These are phyloP conservation scores for Colletotrichum sojae DNA, from an alignment of 2,329 filamentous ascomycete genomes.

Conservation along the genomic window DNA sequence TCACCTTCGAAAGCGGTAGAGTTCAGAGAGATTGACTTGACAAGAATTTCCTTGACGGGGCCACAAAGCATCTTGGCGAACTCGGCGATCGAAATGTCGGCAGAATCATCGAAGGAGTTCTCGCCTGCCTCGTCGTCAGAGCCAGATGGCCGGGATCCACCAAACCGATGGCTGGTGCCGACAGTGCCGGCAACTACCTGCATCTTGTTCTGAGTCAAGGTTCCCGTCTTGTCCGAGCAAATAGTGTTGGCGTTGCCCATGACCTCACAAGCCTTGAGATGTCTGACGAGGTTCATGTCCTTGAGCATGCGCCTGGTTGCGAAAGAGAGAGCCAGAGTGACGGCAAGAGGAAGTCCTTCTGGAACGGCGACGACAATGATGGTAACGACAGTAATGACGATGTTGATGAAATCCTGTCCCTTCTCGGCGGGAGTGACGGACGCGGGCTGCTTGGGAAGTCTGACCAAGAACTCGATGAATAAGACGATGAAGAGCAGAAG, in stretches of 20 bases:
- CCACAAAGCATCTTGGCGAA: slow-evolving; percentile 61
- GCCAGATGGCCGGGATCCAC: slow-evolving; percentile 52
- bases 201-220: slow-evolving; percentile 79
- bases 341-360: slow-evolving; percentile 82
- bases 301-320: slow-evolving; percentile 83
- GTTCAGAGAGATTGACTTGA: slow-evolving; percentile 74
- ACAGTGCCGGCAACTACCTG: slow-evolving; percentile 74
- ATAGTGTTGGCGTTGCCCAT: slow-evolving; percentile 85
- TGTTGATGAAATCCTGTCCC: slow-evolving; percentile 82
- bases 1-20: slow-evolving; percentile 85
- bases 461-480: slow-evolving; percentile 86
- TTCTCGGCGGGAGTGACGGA: slow-evolving; percentile 75
- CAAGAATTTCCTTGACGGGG: slow-evolving; percentile 66
- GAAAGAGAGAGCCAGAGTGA: slow-evolving; percentile 83
- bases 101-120: slow-evolving; percentile 47
- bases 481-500: slow-evolving; percentile 86
- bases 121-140: slow-evolving; percentile 45
- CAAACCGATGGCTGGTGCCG: slow-evolving; percentile 70
- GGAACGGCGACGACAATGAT: slow-evolving; percentile 86
- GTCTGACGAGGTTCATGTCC: slow-evolving; percentile 83
- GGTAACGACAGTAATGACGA: slow-evolving; percentile 84
- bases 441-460: slow-evolving; percentile 68
- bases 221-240: slow-evolving; percentile 78
- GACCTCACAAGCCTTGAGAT: slow-evolving; percentile 83
- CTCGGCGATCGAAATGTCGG: slow-evolving; percentile 60